Base-by-base conservation (phyloP, 2,329 filamentous ascomycete genomes). In the Venturia nashicola region DNA sequence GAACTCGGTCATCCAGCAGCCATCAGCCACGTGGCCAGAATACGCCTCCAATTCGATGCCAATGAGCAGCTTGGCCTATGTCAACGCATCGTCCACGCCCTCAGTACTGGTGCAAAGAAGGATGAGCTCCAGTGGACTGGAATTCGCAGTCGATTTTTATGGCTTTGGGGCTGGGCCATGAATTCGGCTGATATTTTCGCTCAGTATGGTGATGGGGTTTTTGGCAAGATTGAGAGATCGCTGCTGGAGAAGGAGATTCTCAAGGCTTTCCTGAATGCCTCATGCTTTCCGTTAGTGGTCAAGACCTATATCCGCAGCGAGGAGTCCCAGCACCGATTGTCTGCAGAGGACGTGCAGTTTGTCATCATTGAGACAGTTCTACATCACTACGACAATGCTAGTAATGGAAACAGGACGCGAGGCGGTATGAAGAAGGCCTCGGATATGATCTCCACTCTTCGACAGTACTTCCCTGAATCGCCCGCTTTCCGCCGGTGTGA, bases 401-500 rank as follows among this genome's bases (percentile, higher is more conserved):
- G 87, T 27, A 94, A 94, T 69, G 88, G 88, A 0, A 91, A 93
- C 69, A 84, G 84, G 64, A 89, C 83, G 1, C 81, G 89, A 67
- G 90, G 90, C 18, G 87, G 87, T 0, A 80, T 94, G 69, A 90
- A 90, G 74, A 90, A 86, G 72, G 90, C 88, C 57, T 82, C 87
- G 68, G 87, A 91, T 61, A 88, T 90, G 87, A 88, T 91, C 48
- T 79, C 83, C 46, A 79, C 86, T 0, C 89, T 91, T 68, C 83
- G 83, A 3, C 73, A 77, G 32, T 81, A 83, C 8, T 80, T 90
- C 59, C 71, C 76, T 0, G 75, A 76, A 27, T 83, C 83, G 1
- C 72, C 78, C 0, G 77, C 80, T 1, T 81, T 82, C 61, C 79
- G 78, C 62, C 80, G 83, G 23, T 80, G 86, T 3, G 82, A 86